phyloP scores from a whole-genome alignment of 1,284 basidiomycete genomes.

The Takashimella tepidaria region DNA sequence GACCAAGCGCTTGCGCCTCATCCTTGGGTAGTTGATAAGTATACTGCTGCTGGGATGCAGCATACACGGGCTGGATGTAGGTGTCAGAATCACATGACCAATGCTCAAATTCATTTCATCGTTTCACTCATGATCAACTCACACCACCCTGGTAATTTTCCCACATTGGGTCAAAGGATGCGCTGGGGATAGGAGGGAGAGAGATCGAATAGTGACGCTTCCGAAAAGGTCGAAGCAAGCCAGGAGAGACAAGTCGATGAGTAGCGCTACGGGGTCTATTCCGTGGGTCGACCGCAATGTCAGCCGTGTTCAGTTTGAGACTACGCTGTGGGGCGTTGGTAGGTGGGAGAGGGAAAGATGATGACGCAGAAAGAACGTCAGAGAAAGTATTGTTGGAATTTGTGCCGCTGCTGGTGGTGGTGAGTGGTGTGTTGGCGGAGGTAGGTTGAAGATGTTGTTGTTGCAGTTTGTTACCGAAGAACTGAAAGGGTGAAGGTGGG shows the following conservation, averaged over 20 bases:
- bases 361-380: neutral
- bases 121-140: neutral
- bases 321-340: neutral
- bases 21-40: slow-evolving; percentile 5
- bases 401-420: neutral
- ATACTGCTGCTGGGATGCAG: slow-evolving; percentile 3
- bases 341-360: neutral
- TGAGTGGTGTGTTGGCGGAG: neutral
- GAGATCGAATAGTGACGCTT: slow-evolving; percentile 10
- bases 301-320: neutral
- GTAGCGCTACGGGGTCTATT: slow-evolving; percentile 7
- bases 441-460: neutral
- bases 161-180: slow-evolving; percentile 15
- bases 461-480: neutral
- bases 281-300: neutral
- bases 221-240: neutral
- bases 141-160: slow-evolving; percentile 18
- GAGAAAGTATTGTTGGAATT: neutral
- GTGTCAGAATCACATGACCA: no score
- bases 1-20: slow-evolving; percentile 1
- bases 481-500: neutral
- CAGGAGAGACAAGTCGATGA: slow-evolving; percentile 4
- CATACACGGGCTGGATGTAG: neutral
- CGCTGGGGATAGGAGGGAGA: slow-evolving; percentile 19
- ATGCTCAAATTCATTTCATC: no score